Percentiles rank a stretch among this genome's conserved stretches.
These are phyloP conservation scores for Salix viminalis DNA, from an alignment of 345 rosid genomes.

Conservation along the genomic window DNA sequence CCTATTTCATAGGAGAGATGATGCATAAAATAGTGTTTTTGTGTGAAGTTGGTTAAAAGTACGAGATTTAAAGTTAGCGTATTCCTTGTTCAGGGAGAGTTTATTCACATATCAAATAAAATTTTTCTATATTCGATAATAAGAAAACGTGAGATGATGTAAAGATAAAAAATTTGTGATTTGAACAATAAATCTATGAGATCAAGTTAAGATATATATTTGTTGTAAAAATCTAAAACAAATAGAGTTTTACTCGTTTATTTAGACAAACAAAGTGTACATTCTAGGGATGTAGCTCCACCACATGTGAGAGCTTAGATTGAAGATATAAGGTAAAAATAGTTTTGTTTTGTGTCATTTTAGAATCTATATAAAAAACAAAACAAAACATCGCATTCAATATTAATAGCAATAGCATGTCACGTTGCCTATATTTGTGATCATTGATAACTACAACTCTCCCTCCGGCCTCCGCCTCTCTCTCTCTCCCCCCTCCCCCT, in stretches of 20 bases:
- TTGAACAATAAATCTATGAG: fast-evolving
- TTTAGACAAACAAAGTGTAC: no score
- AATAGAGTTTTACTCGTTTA: no score
- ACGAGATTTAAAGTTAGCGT: neutral
- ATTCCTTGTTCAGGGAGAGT: neutral
- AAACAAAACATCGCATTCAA: neutral
- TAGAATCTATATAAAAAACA: neutral
- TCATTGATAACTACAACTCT: constrained; percentile 6
- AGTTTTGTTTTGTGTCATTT: no score
- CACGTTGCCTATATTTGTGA: constrained; percentile 14
- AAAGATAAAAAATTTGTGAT: no score
- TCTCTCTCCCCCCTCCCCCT: neutral
- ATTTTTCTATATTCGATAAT: neutral
- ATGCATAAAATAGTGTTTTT: neutral
- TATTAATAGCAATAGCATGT: neutral
- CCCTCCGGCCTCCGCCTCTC: neutral
- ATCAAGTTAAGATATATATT: no score
- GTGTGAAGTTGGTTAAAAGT: neutral
- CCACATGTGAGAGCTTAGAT: neutral
- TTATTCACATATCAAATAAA: no score
- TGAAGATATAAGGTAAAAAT: neutral
- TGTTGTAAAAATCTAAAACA: no score
- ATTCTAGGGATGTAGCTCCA: no score
- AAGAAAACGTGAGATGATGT: neutral
- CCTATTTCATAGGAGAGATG: neutral